Conservation (phyloP, 1,139 yeast species). For the Kodamaea plutei region DNA sequence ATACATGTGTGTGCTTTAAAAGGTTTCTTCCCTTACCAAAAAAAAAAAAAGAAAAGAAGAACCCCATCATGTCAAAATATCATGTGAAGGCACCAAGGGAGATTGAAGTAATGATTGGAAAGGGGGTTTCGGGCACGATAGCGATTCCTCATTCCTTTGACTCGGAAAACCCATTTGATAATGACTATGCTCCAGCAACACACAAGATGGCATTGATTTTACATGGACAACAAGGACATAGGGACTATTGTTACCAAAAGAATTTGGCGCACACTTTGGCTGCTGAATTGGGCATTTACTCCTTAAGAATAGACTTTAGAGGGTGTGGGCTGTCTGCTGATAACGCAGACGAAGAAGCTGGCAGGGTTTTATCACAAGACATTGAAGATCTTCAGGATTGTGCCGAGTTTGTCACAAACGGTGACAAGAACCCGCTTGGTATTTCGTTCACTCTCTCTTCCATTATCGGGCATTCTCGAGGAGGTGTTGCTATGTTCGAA, state of each 20-base stretch:
- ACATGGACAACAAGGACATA: slow-evolving; percentile 86
- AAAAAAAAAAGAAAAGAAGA: too few species aligned
- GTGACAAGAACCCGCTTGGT: slow-evolving; percentile 33
- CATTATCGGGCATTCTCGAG: slow-evolving; percentile 76
- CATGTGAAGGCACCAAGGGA: slow-evolving; percentile 24
- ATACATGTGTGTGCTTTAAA: too few species aligned
- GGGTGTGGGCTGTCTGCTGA: slow-evolving; percentile 79
- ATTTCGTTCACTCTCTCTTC: slow-evolving; percentile 46
- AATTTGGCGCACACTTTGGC: slow-evolving; percentile 60
- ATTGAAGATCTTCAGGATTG: slow-evolving; percentile 60
- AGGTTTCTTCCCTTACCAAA: too few species aligned
- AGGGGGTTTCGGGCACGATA: slow-evolving; percentile 37
- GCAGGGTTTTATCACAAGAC: slow-evolving; percentile 62
- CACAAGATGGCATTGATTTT: slow-evolving; percentile 37
- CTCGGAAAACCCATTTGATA: slow-evolving; percentile 18
- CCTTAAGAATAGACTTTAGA: slow-evolving; percentile 78
- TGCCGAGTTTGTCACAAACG: slow-evolving; percentile 40
- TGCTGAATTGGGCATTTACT: slow-evolving; percentile 52
- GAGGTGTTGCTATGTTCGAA: slow-evolving; percentile 68
- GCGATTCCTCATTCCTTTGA: slow-evolving; percentile 36
- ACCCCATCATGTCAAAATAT: slow-evolving; percentile 7
- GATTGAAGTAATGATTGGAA: slow-evolving; percentile 32
- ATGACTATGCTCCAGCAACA: slow-evolving; percentile 36
- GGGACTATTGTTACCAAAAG: slow-evolving; percentile 73
- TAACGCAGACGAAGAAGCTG: slow-evolving; percentile 36